These are phyloP conservation scores for Exidia glandulosa DNA, from an alignment of 768 basidiomycete species.

Conservation along the genomic window DNA sequence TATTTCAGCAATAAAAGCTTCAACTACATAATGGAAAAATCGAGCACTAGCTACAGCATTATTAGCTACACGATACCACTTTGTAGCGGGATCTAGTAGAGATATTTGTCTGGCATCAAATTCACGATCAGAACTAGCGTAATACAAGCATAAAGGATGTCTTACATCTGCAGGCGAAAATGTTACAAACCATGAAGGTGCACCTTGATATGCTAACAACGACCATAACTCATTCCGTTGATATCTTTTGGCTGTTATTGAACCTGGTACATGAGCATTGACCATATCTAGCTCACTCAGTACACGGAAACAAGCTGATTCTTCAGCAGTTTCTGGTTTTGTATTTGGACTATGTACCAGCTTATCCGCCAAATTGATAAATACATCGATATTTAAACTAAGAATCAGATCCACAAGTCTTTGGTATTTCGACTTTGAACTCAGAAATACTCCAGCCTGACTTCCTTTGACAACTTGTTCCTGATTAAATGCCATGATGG, in stretches of 20 bases:
- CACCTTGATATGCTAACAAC: not conserved
- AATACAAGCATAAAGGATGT: slow-evolving; percentile 26
- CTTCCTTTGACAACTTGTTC: slow-evolving; percentile 23
- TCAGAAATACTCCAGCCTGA: slow-evolving; percentile 18
- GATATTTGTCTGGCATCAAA: slow-evolving; percentile 9
- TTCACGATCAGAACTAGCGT: slow-evolving; percentile 13
- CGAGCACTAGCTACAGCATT: slow-evolving; percentile 1
- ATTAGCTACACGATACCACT: not conserved
- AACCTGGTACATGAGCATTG: slow-evolving; percentile 9
- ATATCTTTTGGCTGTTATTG: slow-evolving; percentile 15
- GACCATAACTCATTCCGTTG: slow-evolving; percentile 6
- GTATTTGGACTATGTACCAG: slow-evolving; percentile 15
- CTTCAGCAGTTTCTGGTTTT: not conserved
- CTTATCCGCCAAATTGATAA: slow-evolving; percentile 25
- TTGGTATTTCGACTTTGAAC: slow-evolving; percentile 15
- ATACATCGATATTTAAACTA: slow-evolving; percentile 22
- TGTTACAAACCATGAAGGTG: slow-evolving; percentile 22
- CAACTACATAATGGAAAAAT: slow-evolving; percentile 2
- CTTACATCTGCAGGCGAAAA: slow-evolving; percentile 19
- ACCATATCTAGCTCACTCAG: not conserved
- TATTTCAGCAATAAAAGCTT: not conserved
- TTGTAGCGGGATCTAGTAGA: slow-evolving; percentile 2
- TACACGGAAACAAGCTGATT: not conserved
- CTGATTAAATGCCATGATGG: slow-evolving; percentile 29
- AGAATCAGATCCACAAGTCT: slow-evolving; percentile 15